Evolutionary conservation across 1,284 basidiomycete genomes (phyloP), one percentile per base, ranked within the genome.

Genomic region (Boletellus deceptivus): DNA sequence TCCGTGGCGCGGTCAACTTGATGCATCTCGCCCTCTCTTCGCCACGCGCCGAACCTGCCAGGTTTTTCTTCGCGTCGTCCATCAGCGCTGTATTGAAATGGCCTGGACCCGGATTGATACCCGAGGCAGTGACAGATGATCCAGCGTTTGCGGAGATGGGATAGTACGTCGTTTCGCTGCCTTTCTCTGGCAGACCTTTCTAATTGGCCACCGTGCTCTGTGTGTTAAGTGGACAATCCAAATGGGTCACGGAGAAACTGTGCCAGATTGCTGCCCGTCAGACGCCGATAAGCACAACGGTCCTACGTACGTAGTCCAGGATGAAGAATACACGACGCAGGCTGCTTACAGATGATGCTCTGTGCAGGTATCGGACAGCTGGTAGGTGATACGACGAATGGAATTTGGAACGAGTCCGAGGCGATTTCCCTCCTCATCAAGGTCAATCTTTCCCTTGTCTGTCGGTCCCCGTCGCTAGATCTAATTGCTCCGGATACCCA

Each of bases 161-260:
- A 24, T 84, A 84, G 82, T 78, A 8, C 62, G 75, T 47, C 73
- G 67, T 25, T 34, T 9, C 22, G 10, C 35, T 16, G 17, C 14
- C 8, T 34, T 33, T 22, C 6, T 25, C 25, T 25, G 8, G 22
- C 22, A 22, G 6, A 25, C 25, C 25, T 9, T 6, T 25, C 25
- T 25, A 9, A 25, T 25, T 8, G 25, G 25, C 25, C 25, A 22
- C 5, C 22, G 22, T 13, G 7, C 29, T 33, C 18, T 11, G 13
- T 11, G 13, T n/a, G 9, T 11, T 38, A 31, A 61, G 57, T 46
- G 58, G 58, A 4, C 63, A 68, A 43, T 68, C 62, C 22, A 86
- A 86, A 61, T 85, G 82, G 81, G 78, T 84, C 0, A 77, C 75
- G 0, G 83, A 86, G 70, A 78, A 78, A 57, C 50, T 85, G 0